Evolutionary conservation across 2,329 filamentous ascomycete species (phyloP).

Genomic region (Biscogniauxia sp.): DNA sequence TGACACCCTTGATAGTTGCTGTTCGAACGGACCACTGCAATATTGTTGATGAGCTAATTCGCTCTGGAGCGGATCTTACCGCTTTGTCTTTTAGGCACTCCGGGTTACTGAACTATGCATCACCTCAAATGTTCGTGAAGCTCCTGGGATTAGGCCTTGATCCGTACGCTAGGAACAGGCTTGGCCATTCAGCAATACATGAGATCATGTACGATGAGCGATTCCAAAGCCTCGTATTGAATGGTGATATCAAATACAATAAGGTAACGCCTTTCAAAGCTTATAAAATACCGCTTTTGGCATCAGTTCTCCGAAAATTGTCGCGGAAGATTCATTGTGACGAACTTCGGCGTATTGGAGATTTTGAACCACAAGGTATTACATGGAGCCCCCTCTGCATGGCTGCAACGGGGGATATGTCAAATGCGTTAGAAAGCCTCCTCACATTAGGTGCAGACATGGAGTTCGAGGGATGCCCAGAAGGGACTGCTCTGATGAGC

Average conservation of each 20-base stretch:
- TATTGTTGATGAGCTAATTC: background rate
- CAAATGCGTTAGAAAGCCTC: conserved; percentile 3
- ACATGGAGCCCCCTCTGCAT: conserved; percentile 7
- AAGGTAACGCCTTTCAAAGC: background rate
- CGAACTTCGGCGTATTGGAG: conserved; percentile 1
- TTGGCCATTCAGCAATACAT: background rate
- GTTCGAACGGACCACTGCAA: background rate
- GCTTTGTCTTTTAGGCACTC: background rate
- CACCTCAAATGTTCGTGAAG: background rate
- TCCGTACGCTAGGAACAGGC: background rate
- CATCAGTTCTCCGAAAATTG: background rate
- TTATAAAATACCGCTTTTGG: background rate
- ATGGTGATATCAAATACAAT: background rate
- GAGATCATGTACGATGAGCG: background rate
- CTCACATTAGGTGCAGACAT: conserved; percentile 3
- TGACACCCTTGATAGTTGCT: conserved; percentile 2
- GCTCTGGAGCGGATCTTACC: background rate
- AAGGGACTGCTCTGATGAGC: conserved; percentile 11
- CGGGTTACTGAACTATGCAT: background rate
- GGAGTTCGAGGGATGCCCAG: conserved; percentile 5
- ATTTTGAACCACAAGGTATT: conserved; percentile 2
- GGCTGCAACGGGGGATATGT: background rate
- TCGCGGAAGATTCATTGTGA: background rate
- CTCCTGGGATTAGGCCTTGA: background rate
- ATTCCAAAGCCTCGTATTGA: background rate